Conservation (phyloP, 352 stramenopile genomes). For the Globisporangium ultimum region DNA sequence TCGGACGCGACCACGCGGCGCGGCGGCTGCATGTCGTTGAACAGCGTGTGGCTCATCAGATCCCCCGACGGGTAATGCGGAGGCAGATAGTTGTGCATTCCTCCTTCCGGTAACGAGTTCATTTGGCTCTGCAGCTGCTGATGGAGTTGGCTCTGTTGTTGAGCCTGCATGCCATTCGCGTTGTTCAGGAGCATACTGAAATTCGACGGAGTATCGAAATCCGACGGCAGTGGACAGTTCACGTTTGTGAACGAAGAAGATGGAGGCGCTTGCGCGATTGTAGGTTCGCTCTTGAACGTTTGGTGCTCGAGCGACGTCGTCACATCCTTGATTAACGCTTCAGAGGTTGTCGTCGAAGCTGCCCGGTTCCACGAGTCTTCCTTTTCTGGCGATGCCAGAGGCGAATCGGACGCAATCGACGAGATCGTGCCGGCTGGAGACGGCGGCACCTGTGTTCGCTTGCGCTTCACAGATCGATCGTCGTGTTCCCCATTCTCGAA, state of each 20-base stretch:
- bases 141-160: constrained; percentile 21
- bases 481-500: constrained; percentile 46
- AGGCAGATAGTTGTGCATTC: constrained; percentile 15
- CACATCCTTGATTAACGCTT: constrained; percentile 13
- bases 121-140: constrained; percentile 19
- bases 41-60: constrained; percentile 62
- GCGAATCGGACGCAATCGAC: constrained; percentile 26
- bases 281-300: constrained; percentile 36
- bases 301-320: constrained; percentile 5
- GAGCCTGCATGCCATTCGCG: neutral
- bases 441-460: constrained; percentile 35
- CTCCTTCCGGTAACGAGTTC: neutral
- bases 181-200: constrained; percentile 34
- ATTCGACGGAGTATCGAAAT: constrained; percentile 31
- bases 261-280: constrained; percentile 11
- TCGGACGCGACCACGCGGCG: constrained; percentile 66
- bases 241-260: neutral
- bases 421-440: constrained; percentile 29
- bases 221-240: constrained; percentile 17
- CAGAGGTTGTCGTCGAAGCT: constrained; percentile 29
- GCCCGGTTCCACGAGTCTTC: constrained; percentile 22
- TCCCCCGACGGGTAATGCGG: constrained; percentile 29
- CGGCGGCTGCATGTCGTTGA: constrained; percentile 49
- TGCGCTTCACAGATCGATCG: constrained; percentile 54
- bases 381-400: constrained; percentile 38